phyloP scores from a whole-genome alignment of 306 rosid genomes.

The Dryas alaskensis region DNA sequence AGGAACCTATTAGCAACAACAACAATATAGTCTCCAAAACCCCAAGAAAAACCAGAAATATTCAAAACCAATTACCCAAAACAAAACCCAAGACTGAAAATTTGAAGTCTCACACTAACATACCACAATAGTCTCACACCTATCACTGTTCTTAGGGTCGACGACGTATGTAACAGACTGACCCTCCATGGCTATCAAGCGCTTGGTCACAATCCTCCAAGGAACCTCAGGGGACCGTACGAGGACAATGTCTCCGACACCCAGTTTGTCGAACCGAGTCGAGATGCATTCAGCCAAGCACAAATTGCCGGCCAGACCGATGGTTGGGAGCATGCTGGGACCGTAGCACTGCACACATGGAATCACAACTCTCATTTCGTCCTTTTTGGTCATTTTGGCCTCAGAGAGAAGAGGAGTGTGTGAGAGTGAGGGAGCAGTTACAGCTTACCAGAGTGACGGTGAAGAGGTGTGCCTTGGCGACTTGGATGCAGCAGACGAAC shows the following conservation, averaged over 20 bases:
- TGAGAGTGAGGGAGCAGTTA: neutral
- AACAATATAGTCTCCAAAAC: neutral
- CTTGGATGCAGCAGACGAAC: conserved; percentile 45
- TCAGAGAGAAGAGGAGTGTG: neutral
- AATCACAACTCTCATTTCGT: conserved; percentile 10
- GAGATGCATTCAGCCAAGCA: conserved; percentile 52
- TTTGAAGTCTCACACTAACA: neutral
- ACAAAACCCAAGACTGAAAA: conserved; percentile 9
- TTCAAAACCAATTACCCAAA: neutral
- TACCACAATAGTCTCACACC: conserved; percentile 61
- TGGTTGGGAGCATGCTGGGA: conserved; percentile 84
- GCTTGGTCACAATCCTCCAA: conserved; percentile 38
- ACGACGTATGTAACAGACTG: conserved; percentile 53
- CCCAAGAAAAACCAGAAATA: neutral
- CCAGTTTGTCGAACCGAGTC: conserved; percentile 43
- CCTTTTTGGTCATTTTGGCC: neutral
- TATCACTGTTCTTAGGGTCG: conserved; percentile 45
- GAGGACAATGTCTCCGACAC: conserved; percentile 54
- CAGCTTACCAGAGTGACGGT: conserved; percentile 31
- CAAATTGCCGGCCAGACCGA: conserved; percentile 25
- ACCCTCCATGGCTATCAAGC: conserved; percentile 74
- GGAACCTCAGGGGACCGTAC: conserved; percentile 54
- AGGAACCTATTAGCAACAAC: conserved; percentile 49
- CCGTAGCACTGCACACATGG: conserved; percentile 52
- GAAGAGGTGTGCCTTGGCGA: conserved; percentile 40